Conservation (phyloP, 2,329 filamentous ascomycete genomes). For the Trichoderma endophyticum region DNA sequence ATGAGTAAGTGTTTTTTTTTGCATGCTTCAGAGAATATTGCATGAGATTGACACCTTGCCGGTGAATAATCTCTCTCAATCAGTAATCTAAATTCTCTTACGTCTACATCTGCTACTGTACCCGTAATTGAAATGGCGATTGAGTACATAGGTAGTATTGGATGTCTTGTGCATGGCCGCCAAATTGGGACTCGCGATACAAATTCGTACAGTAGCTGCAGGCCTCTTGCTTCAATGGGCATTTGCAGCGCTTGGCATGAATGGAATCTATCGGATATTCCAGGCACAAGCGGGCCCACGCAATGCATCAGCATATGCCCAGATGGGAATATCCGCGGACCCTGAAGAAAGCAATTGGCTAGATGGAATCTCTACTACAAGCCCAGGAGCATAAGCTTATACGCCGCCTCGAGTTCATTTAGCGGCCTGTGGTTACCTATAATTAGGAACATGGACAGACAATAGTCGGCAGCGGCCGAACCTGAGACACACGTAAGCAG, state of each 20-base stretch:
- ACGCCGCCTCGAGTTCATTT: neutral
- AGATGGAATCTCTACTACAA: neutral
- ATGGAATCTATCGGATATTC: neutral
- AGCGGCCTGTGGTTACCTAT: conserved; percentile 19
- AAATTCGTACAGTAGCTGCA: neutral
- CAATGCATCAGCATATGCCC: neutral
- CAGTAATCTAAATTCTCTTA: neutral
- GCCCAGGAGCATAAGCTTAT: neutral
- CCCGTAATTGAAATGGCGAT: too few species aligned
- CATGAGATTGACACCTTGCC: neutral
- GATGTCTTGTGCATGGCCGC: neutral
- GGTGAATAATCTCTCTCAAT: neutral
- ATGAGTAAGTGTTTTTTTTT: neutral
- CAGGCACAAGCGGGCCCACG: neutral
- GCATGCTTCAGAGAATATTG: neutral
- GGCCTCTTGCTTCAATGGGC: too few species aligned
- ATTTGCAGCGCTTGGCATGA: neutral
- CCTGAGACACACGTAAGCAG: conserved; percentile 7
- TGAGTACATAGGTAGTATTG: too few species aligned
- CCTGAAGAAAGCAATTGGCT: neutral
- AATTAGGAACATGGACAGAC: neutral
- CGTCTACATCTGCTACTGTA: neutral
- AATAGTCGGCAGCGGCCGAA: neutral
- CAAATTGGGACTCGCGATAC: neutral
- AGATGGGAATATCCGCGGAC: neutral